Evolutionary conservation across 2,329 filamentous ascomycete species (phyloP), one percentile per base, ranked within the genome.

Genomic region (Apiospora arundinis): DNA sequence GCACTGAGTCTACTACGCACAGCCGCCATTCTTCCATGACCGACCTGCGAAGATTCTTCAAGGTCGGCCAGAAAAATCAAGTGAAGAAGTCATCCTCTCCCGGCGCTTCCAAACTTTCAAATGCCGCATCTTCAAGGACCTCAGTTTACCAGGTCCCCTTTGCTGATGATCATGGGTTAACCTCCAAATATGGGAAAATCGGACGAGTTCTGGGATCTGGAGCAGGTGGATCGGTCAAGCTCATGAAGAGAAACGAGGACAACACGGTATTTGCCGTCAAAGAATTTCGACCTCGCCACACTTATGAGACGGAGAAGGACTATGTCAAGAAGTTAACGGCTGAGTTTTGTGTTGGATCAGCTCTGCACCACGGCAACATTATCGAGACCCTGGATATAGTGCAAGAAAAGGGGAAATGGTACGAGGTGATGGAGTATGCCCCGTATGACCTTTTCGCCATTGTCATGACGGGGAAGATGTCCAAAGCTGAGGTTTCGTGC

Each of bases 381-480:
- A 98, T 99, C 77, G 96, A 99, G 82, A 98, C 96, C 0, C 88
- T 99, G 75, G 96, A 99, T 81, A 97, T 99, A 74, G 90, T 99
- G 14, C 93, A 97, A 75, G 96, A 99, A 83, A 96, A 95, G 82
- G 91, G 90, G 68, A 95, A 92, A 74, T 99, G 96, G 94, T 99
- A 95, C 78, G 95, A 98, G 79, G 96, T 99, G 56, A 99, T 99
- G 96, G 96, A 99, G 80, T 99, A 97, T 79, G 96, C 95, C 14
- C 96, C 96, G 0, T 99, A 88, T 78, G 96, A 99, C 81, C 88
- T 99, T 42, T 99, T 99, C 80, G 96, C 96, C 16, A 97, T 97
- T 74, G 96, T 99, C 75, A 99, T 99, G 96, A 98, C 96, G 0
- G 96, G 96, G 46, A 97, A 95, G 83, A 99, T 99, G 96, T 90